Conservation (phyloP, 2,329 filamentous ascomycete genomes). For the Penicillium janthinellum region DNA sequence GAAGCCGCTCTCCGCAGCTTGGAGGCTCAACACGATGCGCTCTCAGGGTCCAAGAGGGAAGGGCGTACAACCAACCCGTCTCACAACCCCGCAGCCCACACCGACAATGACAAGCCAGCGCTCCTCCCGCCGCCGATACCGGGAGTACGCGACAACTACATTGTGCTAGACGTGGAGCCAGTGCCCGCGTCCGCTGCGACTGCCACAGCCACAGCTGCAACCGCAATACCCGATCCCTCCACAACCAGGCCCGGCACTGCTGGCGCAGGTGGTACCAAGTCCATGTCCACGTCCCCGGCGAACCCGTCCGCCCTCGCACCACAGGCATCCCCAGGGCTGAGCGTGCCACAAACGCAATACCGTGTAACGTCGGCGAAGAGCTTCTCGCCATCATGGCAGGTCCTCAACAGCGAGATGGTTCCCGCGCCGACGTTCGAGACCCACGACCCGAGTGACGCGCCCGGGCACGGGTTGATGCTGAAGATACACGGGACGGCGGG, state of each 20-base stretch:
- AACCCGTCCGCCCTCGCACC: constrained; percentile 7
- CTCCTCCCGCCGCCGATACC: constrained; percentile 51
- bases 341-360: constrained; percentile 32
- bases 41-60: constrained; percentile 26
- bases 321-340: constrained; percentile 8
- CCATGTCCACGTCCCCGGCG: constrained; percentile 29
- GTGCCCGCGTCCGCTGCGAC: constrained; percentile 1
- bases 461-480: constrained; percentile 52
- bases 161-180: constrained; percentile 58
- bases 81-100: constrained; percentile 15
- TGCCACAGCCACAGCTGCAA: not conserved
- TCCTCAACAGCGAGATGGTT: constrained; percentile 56
- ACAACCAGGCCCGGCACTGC: not conserved
- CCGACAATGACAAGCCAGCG: constrained; percentile 32
- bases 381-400: constrained; percentile 73
- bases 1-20: constrained; percentile 62
- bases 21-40: constrained; percentile 46
- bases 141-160: constrained; percentile 56
- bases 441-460: constrained; percentile 53
- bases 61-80: constrained; percentile 16
- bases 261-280: constrained; percentile 17
- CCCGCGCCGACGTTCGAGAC: constrained; percentile 66
- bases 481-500: constrained; percentile 47
- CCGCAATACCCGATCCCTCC: not conserved
- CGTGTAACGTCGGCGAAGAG: constrained; percentile 70